Evolutionary conservation across 768 basidiomycete species (phyloP), one percentile per base, ranked within the genome.

Genomic region (Suillus subalutaceus): DNA sequence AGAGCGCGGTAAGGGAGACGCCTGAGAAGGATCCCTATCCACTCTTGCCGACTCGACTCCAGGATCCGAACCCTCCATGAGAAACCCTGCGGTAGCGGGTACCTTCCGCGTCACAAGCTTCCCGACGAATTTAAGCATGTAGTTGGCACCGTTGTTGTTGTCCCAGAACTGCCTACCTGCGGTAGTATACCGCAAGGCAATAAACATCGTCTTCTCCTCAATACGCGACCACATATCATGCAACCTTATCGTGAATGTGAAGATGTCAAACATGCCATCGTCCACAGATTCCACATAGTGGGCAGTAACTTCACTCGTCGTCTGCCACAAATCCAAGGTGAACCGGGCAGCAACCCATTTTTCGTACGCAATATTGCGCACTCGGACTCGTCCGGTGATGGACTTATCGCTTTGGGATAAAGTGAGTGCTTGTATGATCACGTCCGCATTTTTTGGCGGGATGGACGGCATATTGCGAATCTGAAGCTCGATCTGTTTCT

Each of bases 301-400:
- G 32, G 90, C 96, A 0, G 89, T 86, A 65, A 97, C 93, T 77
- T 99, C 97, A 76, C 90, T 92, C 66, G 94, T 96, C 57, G 97
- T 99, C 77, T 95, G 94, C 97, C 97, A 99, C 70, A 83, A 84
- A 75, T 99, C 97, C 71, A 96, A 86, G 1, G 97, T 98, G 78
- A 97, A 99, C 37, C 97, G 88, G 32, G 95, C 87, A 9, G 89
- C 91, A 62, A 99, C 84, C 83, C 87, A 86, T 80, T 98, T 99
- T 72, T 91, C 83, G 79, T 88, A 99, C 8, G 94, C 88, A 60
- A 98, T 74, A 75, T 99, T 98, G 71, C 88, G 85, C 65, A 97
- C 92, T 57, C 88, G 86, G 53, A 94, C 85, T 48, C 81, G 82
- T 32, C 97, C 97, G n/a, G 83, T 76, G 62, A 98, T 84, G 64